phyloP scores from a whole-genome alignment of 1,284 basidiomycete species.

The Apiotrichum domesticum region DNA sequence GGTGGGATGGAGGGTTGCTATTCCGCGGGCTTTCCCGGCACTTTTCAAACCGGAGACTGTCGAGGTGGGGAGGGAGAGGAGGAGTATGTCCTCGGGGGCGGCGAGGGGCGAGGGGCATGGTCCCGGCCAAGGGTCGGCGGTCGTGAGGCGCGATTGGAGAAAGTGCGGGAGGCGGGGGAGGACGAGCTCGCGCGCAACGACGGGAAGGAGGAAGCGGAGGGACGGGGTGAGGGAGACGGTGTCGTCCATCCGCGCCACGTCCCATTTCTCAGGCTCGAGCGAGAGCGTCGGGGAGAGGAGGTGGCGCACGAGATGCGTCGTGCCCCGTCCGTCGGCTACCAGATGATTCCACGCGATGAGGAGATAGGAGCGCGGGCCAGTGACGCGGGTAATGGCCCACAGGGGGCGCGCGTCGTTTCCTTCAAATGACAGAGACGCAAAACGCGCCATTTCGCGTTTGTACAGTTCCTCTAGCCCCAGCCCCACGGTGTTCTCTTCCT shows the following conservation, averaged over 20 bases:
- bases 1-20: constrained; percentile 33
- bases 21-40: constrained; percentile 17
- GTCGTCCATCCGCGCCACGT: constrained; percentile 18
- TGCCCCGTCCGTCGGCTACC: constrained; percentile 9
- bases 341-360: constrained; percentile 7
- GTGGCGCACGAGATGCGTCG: not conserved
- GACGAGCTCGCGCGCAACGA: constrained; percentile 29
- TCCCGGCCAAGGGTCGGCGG: constrained; percentile 26
- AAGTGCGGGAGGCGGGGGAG: constrained; percentile 30
- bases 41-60: constrained; percentile 19
- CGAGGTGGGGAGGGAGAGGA: constrained; percentile 12
- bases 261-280: too few species aligned
- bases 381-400: constrained; percentile 8
- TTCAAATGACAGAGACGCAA: not conserved
- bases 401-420: not conserved
- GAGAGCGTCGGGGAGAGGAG: constrained; percentile 2
- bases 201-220: constrained; percentile 18
- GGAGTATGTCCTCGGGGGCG: constrained; percentile 7
- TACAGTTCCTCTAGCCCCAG: not conserved
- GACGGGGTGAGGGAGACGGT: constrained; percentile 23
- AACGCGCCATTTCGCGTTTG: constrained; percentile 2
- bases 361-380: constrained; percentile 3
- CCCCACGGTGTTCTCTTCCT: not conserved
- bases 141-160: constrained; percentile 21
- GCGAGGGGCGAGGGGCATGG: not conserved